A percentile compares a stretch with the other conserved stretches of the same genome.
Evolutionary conservation across 257 asterid species (phyloP).

Genomic region (Nemophila menziesii): DNA sequence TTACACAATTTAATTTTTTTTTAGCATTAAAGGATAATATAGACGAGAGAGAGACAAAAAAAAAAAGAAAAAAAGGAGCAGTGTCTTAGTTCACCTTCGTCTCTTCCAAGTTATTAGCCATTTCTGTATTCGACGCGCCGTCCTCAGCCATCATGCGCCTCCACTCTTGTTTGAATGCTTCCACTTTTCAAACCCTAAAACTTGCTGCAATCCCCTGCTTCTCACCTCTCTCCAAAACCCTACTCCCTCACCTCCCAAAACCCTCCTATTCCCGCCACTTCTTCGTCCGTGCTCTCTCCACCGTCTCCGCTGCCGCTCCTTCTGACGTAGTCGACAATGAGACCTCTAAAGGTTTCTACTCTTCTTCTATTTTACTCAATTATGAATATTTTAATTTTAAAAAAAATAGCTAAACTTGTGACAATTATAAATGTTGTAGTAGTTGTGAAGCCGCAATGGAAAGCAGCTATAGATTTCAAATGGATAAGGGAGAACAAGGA

Average conservation of each 20-base stretch:
- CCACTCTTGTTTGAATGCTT: constrained; percentile 18
- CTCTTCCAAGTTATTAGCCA: too few relatives aligned
- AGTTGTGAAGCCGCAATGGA: constrained; percentile 77
- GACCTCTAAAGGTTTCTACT: constrained; percentile 28
- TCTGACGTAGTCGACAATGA: constrained; percentile 15
- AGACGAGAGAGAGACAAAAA: background rate
- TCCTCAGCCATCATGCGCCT: constrained; percentile 29
- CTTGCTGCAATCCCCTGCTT: constrained; percentile 19
- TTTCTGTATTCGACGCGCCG: too few relatives aligned
- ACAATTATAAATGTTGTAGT: constrained; percentile 11
- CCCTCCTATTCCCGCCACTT: constrained; percentile 12
- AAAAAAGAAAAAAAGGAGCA: too few relatives aligned
- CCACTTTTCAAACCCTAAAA: constrained; percentile 28
- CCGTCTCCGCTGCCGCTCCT: constrained; percentile 21
- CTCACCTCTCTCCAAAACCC: constrained; percentile 11
- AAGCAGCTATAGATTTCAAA: constrained; percentile 85
- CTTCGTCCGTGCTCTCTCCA: constrained; percentile 22
- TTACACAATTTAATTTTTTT: too few relatives aligned
- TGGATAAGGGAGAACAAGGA: constrained; percentile 89
- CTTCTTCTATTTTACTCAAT: background rate
- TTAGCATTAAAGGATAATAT: background rate
- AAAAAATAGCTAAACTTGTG: too few relatives aligned
- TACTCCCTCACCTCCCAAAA: constrained; percentile 25
- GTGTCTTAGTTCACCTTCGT: too few relatives aligned
- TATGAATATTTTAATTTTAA: background rate